phyloP scores from a whole-genome alignment of 495 filamentous ascomycete genomes.

The Cercophora sp. region DNA sequence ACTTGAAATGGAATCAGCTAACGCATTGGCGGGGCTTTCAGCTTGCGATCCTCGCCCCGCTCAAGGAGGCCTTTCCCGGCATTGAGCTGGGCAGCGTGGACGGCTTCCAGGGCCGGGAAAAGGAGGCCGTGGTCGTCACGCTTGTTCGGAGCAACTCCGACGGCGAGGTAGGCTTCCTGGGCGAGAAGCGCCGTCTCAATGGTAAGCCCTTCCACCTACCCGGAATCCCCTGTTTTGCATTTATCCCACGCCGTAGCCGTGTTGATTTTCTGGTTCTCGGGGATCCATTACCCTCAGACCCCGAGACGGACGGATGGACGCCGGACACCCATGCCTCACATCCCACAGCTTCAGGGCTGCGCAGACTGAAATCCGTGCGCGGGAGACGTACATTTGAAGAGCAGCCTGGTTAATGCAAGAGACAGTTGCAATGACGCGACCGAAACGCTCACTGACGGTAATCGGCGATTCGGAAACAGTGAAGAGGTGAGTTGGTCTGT shows the following conservation, averaged over 20 bases:
- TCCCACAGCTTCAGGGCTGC: not conserved
- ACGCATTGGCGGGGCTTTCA: slow-evolving; percentile 24
- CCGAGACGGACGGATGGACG: not conserved
- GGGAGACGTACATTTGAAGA: not conserved
- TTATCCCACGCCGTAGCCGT: not conserved
- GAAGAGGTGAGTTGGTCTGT: slow-evolving; percentile 56
- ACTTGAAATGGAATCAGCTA: not conserved
- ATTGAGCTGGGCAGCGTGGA: slow-evolving; percentile 94
- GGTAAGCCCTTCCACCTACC: slow-evolving; percentile 48
- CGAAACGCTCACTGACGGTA: slow-evolving; percentile 83
- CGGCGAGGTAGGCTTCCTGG: slow-evolving; percentile 87
- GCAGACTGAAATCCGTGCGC: not conserved
- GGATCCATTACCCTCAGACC: slow-evolving; percentile 2
- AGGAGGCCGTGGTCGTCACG: slow-evolving; percentile 89
- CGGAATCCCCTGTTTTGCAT: slow-evolving; percentile 4
- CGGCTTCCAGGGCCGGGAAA: slow-evolving; percentile 95
- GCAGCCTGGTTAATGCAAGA: slow-evolving; percentile 16
- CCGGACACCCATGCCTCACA: not conserved
- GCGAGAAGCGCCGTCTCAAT: slow-evolving; percentile 88
- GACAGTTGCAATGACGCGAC: slow-evolving; percentile 89
- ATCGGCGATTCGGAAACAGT: slow-evolving; percentile 94
- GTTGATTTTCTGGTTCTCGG: not conserved
- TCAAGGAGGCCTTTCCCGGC: slow-evolving; percentile 75
- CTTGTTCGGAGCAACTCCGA: slow-evolving; percentile 85
- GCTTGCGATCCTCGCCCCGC: slow-evolving; percentile 69